Base-by-base conservation (phyloP, 2,329 filamentous ascomycete genomes). In the Trichoderma atrobrunneum region DNA sequence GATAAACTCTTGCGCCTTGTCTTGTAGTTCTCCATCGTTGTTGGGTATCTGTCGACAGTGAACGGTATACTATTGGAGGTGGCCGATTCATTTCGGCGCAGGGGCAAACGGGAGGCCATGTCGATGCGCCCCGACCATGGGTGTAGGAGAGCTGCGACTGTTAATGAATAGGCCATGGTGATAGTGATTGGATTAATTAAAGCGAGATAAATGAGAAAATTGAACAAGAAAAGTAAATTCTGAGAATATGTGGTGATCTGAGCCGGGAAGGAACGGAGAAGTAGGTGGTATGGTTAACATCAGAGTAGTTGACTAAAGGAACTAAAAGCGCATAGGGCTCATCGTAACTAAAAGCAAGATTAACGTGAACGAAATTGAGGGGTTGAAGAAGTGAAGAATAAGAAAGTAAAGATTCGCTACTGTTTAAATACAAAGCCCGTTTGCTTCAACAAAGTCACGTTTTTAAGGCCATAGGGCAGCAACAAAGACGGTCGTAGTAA, bases 121-220 rank as follows among this genome's bases (percentile, higher is more conserved):
- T 71, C 69, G 7, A 65, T 30, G 12, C 69, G 21, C 7, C 60
- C 69, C 3, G 60, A 71, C 48, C 69, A 71, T 8, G 61, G 69
- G 21, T 71, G 60, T 5, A 71, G 18, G 5, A 71, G 61, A 24
- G 69, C 69, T 18, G 48, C 69, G 14, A 65, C 51, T 16, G 43
- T 71, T 21, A 43, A 34, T 7, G 69, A 71, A 3, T 26, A 34
- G 10, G 69, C n/a, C 69, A 71, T 71, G 6, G 3, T 39, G 39
- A 2, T 1, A 14, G 16, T 10, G 0, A 43, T 26, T 7, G 14
- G n/a, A n/a, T n/a, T n/a, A n/a, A n/a, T n/a, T n/a, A n/a, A n/a
- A n/a, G n/a, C n/a, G n/a, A 4, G 16, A 1, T 43, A 1, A 10
- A 18, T 43, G 7, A n/a, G 36, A 1, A 43, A 43, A 10, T 10